Base-by-base conservation (phyloP, 495 filamentous ascomycete genomes). In the Cercophora newfieldiana region DNA sequence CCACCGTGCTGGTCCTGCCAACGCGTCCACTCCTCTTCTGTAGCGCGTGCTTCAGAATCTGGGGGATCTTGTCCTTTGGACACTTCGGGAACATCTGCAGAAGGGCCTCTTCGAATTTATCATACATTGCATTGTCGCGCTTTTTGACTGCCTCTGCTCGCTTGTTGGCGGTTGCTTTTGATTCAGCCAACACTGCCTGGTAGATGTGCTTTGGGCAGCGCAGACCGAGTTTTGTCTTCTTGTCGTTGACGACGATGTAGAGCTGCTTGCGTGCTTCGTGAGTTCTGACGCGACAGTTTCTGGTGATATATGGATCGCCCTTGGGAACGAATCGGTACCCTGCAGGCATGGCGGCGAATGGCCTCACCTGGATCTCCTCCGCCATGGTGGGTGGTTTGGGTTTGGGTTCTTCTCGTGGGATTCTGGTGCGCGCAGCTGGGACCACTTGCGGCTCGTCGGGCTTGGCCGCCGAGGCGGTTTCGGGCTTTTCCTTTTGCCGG, bases 221-320 rank as follows among this genome's bases (percentile, higher is more conserved):
- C 26, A 81, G 69, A 4, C 79, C 80, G n/a, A 75, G 31, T 14
- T 49, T 65, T 31, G 69, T 72, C 18, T 67, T 61, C 10, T 51
- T 49, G 3, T 61, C 59, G 54, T 76, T 59, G 10, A 70, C 19
- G 16, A 81, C 80, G 2, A 77, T 68, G 37, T 77, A 82, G 1
- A 81, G 60, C 4, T 64, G 63, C 33, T 72, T 59, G 24, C 61
- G 62, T 19, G 71, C 69, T 10, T 50, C 67, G n/a, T 71, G 71
- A 3, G 79, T 77, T 19, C 66, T 58, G n/a, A 67, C 65, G 29
- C 77, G 75, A 65, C 78, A 81, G 66, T 78, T 44, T 22, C 66
- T 68, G 28, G 79, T 81, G 26, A 76, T 65, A 66, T 78, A 82
- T 1, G 66, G 56, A 61, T 79, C 67, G 58, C 80, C 79, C 37